Percentiles rank a stretch among this genome's conserved stretches.
Evolutionary conservation across 306 rosid genomes (phyloP).

Genomic region (Dryas drummondii): DNA sequence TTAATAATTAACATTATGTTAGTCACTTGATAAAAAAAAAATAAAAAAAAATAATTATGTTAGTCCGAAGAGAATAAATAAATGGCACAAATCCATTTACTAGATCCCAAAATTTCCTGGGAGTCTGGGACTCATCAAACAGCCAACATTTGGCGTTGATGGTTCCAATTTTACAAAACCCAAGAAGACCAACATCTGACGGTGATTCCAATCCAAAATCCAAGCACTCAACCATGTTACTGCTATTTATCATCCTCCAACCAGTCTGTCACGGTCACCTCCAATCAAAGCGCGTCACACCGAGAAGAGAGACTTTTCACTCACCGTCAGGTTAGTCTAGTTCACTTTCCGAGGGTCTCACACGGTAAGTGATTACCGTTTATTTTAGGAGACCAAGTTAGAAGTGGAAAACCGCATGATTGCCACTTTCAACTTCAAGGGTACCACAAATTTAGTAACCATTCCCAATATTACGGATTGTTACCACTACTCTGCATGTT

Average conservation of each 20-base stretch:
- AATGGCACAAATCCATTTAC: background rate
- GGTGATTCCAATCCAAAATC: conserved; percentile 1
- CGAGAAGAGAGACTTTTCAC: background rate
- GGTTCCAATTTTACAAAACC: background rate
- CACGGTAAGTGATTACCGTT: background rate
- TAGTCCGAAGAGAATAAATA: background rate
- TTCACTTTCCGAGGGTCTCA: background rate
- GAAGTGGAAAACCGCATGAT: conserved; percentile 3
- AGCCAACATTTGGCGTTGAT: background rate
- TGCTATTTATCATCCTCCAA: background rate
- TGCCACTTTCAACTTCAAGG: background rate
- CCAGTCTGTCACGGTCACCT: conserved; percentile 6
- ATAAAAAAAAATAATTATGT: no score
- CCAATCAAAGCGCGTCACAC: conserved; percentile 10
- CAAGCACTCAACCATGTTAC: background rate
- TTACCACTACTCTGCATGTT: background rate
- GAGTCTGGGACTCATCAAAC: background rate
- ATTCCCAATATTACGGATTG: background rate
- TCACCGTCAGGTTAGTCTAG: background rate
- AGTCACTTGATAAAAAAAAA: no score
- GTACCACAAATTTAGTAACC: background rate
- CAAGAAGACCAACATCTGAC: background rate
- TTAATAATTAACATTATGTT: no score
- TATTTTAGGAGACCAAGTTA: background rate
- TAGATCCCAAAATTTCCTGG: conserved; percentile 4